These are phyloP conservation scores for Globisporangium acanthophoron DNA, from an alignment of 352 stramenopile genomes.

Conservation along the genomic window DNA sequence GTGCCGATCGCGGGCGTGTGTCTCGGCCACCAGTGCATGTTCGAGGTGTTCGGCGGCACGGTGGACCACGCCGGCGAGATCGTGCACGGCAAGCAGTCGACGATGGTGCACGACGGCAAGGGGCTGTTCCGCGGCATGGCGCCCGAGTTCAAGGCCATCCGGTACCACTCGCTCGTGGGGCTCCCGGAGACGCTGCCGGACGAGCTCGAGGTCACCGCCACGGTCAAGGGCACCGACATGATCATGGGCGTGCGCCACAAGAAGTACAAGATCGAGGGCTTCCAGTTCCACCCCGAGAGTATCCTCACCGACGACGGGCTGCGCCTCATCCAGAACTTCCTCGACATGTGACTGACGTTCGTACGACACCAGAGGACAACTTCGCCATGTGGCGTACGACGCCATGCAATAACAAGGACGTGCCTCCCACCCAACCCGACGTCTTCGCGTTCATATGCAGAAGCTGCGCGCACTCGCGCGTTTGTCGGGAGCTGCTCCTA, in stretches of 20 bases:
- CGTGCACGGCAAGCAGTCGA: constrained; percentile 83
- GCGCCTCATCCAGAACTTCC: constrained; percentile 84
- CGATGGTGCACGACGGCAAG: constrained; percentile 81
- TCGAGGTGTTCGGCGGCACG: constrained; percentile 83
- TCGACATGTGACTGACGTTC: constrained; percentile 53
- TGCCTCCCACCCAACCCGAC: too few relatives aligned
- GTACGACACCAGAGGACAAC: background rate
- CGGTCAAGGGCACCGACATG: constrained; percentile 78
- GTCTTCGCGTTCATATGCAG: too few relatives aligned
- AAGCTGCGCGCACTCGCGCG: too few relatives aligned
- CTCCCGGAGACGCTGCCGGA: constrained; percentile 75
- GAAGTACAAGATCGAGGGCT: constrained; percentile 80
- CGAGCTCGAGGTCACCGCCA: constrained; percentile 75
- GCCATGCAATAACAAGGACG: too few relatives aligned
- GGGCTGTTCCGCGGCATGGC: constrained; percentile 81
- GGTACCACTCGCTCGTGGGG: constrained; percentile 86
- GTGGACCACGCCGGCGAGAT: constrained; percentile 85
- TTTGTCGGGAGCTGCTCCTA: too few relatives aligned
- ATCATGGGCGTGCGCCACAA: constrained; percentile 89
- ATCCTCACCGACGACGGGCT: constrained; percentile 82
- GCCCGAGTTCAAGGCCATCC: constrained; percentile 75
- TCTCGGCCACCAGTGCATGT: constrained; percentile 83
- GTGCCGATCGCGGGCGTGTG: constrained; percentile 84
- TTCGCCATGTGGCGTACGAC: too few relatives aligned
- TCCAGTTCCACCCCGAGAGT: constrained; percentile 88